Evolutionary conservation across 148 eudicot genomes (phyloP), one percentile per base, ranked within the genome.

Genomic region (Dysphania ambrosioides): DNA sequence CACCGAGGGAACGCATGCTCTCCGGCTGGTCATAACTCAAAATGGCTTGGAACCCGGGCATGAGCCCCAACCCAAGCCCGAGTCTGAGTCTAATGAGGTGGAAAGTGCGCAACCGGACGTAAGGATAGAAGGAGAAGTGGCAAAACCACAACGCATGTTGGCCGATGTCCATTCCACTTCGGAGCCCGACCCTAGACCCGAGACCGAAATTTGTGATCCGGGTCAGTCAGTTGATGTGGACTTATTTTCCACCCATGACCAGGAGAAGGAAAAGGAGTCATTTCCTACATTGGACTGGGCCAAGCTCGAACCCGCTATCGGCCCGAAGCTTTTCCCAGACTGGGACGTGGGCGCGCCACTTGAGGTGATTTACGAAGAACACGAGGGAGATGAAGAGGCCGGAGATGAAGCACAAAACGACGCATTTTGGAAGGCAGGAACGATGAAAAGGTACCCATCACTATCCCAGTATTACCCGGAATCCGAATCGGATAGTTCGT

Each of bases 311-410:
- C 38, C 65, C 29, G 26, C 53, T 41, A 60, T 27, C 31, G 24
- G 31, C 6, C 49, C 35, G 1, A 72, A 83, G 23, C 36, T 75
- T 31, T 63, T 70, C 24, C 49, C 64, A 32, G 89, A 86, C 32
- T 90, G 95, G 97, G 77, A 81, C 72, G 82, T 90, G 24, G 80
- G 88, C 8, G 97, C 87, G 19, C 97, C 97, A 29, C 76, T 92
- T 44, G 97, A 87, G 78, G 88, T 90, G 4, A 92, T 92, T 44
- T 79, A 88, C 81, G 97, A 92, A 66, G 90, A 71, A 63, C 77
- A 83, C 47, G 93, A 88, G 35, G 89, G 83, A 0, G 92, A 85
- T 35, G 94, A 79, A 31, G 87, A 75, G 4, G n/a, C n/a, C n/a
- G 73, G 62, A 7, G 66, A 64, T 8, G 83, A 83, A 41, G 78